A percentile compares a stretch with the other conserved stretches of the same genome.
Evolutionary conservation across 106 monocot genomes (phyloP).

Genomic region (Acorus gramineus): DNA sequence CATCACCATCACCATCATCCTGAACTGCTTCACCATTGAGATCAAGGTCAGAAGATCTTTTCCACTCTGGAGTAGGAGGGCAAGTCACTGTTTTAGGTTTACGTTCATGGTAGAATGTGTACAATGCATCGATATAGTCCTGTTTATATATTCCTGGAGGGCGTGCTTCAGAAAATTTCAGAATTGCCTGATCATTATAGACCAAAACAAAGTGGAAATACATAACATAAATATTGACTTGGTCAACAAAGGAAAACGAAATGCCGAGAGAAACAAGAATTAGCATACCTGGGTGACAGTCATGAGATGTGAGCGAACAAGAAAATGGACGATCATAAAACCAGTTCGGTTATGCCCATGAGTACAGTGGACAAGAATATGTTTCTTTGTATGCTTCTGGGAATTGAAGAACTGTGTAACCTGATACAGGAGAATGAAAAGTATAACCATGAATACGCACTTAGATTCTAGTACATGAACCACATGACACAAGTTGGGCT

Average conservation of each 20-base stretch:
- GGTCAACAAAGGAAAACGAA: neutral
- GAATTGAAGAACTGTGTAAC: constrained; percentile 53
- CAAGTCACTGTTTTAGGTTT: constrained; percentile 42
- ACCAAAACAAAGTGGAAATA: neutral
- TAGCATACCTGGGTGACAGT: constrained; percentile 47
- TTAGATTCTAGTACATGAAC: neutral
- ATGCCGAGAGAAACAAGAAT: neutral
- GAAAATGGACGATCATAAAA: constrained; percentile 66
- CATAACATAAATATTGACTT: neutral
- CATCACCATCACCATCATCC: constrained; percentile 57
- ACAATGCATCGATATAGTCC: constrained; percentile 63
- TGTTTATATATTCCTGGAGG: constrained; percentile 79
- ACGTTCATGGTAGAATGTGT: constrained; percentile 57
- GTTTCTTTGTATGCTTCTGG: constrained; percentile 52
- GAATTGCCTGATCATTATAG: constrained; percentile 32
- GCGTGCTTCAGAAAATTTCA: constrained; percentile 47
- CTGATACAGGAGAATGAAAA: constrained; percentile 16
- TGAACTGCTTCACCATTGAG: constrained; percentile 74
- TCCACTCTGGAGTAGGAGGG: constrained; percentile 72
- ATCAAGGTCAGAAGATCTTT: constrained; percentile 62
- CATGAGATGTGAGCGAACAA: constrained; percentile 41
- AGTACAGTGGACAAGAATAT: constrained; percentile 71
- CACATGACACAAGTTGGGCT: neutral
- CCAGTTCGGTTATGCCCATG: constrained; percentile 80
- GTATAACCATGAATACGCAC: neutral